Base-by-base conservation (phyloP, 2,329 filamentous ascomycete genomes). In the Aspergillus luchuensis region DNA sequence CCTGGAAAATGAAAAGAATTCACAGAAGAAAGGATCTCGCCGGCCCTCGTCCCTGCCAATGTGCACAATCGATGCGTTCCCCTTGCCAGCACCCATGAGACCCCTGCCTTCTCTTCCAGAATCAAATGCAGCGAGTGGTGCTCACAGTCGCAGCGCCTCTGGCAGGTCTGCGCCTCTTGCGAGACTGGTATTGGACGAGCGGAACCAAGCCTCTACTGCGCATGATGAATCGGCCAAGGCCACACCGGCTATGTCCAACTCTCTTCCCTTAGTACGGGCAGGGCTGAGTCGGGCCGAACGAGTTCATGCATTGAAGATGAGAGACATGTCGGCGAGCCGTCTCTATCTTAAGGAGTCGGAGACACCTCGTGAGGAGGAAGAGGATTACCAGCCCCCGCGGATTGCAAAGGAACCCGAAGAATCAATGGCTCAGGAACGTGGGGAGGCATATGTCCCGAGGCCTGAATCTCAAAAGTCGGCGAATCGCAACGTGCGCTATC, bases 61-160 rank as follows among this genome's bases (percentile, higher is more conserved):
- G 58, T 66, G 66, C 15, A 65, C 71, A 0, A 66, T 76, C 15
- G 65, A 75, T 38, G 65, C 71, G 13, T 73, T 75, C 39, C 72
- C 75, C 62, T 68, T 74, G 19, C 75, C 75, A 15, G 73, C 74
- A 33, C 75, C 75, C 11, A 72, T 66, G 25, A 69, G 64, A 33
- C 73, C 75, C 30, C 57, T 77, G 4, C 75, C 75, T 53, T 71
- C 71, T 4, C 58, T 76, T 8, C 75, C 75, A 8, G 63, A 69
- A 33, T 28, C 63, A 17, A 58, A 47, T 3, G 43, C 58, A 28
- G 54, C 56, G 11, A 55, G 66, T 19, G 60, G 25, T 36, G 21
- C n/a, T 13, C 8, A 41, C 13, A 23, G 51, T 30, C 43, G 30
- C 15, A 47, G 33, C 11, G 39, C 41, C 5, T 33, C 41, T 25